These are phyloP conservation scores for Mycena vulgaris DNA, from an alignment of 768 basidiomycete genomes.

Conservation along the genomic window DNA sequence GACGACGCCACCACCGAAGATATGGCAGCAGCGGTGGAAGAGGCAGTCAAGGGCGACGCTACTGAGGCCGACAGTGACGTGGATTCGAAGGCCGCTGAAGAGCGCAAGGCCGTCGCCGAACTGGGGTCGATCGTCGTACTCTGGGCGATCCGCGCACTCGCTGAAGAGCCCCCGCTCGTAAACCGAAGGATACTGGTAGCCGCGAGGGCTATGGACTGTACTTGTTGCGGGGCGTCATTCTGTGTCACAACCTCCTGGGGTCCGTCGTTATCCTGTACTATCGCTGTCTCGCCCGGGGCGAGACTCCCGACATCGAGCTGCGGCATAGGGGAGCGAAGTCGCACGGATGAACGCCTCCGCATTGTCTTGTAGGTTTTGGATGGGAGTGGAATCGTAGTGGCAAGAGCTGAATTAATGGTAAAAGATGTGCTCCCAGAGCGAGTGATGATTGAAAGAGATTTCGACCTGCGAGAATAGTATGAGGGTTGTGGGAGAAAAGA, in stretches of 20 bases:
- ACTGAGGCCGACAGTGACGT: not conserved
- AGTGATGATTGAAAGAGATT: not conserved
- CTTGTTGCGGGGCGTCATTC: constrained; percentile 24
- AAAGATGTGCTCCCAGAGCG: constrained; percentile 21
- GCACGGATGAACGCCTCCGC: constrained; percentile 16
- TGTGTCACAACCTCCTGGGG: constrained; percentile 16
- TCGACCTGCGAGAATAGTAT: constrained; percentile 26
- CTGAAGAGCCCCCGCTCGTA: not conserved
- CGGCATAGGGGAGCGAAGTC: constrained; percentile 23
- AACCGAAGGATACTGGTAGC: not conserved
- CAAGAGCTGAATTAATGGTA: not conserved
- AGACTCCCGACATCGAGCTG: constrained; percentile 26
- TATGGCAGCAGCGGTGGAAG: not conserved
- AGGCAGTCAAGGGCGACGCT: not conserved
- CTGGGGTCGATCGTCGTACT: not conserved
- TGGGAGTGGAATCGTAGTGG: not conserved
- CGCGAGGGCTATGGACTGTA: not conserved
- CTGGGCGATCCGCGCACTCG: not conserved
- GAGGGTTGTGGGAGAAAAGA: not conserved
- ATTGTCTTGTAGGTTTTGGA: not conserved
- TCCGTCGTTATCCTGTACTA: constrained; percentile 2
- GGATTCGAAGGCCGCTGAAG: not conserved
- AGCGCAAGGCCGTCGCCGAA: not conserved
- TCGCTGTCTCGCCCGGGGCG: constrained; percentile 14
- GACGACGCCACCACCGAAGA: not conserved